phyloP scores from a whole-genome alignment of 2,329 filamentous ascomycete species.

The Macroventuria anomochaeta region DNA sequence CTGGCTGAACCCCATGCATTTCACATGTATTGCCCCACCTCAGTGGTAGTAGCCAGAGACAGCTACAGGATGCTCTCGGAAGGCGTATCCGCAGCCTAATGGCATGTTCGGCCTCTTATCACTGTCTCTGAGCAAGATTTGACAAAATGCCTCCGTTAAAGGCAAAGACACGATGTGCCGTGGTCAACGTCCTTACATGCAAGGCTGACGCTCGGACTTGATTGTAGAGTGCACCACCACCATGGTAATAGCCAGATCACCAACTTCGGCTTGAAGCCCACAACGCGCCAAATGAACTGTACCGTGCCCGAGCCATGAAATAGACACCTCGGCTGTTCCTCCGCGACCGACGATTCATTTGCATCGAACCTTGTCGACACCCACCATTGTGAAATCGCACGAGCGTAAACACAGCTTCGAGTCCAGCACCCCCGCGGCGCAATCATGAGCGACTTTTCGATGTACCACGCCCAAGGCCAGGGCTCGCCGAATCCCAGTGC shows the following conservation, averaged over 20 bases:
- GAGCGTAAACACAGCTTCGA: conserved; percentile 9
- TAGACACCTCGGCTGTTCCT: conserved; percentile 23
- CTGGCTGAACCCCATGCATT: conserved; percentile 15
- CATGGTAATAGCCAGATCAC: conserved; percentile 42
- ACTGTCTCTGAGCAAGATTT: too few relatives aligned
- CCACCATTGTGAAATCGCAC: background rate
- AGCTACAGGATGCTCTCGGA: background rate
- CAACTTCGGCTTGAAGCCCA: conserved; percentile 28
- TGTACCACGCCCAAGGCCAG: conserved; percentile 47
- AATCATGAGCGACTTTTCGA: conserved; percentile 47
- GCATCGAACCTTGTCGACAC: conserved; percentile 23
- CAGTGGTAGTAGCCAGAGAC: background rate
- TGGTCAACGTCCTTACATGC: conserved; percentile 1
- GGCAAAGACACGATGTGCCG: background rate
- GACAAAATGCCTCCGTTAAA: too few relatives aligned
- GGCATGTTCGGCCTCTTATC: too few relatives aligned
- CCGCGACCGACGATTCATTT: conserved; percentile 17
- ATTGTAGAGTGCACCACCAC: conserved; percentile 31
- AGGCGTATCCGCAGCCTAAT: background rate
- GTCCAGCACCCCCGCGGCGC: conserved; percentile 33
- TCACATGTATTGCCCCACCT: conserved; percentile 24
- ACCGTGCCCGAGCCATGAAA: conserved; percentile 30
- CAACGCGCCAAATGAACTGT: conserved; percentile 15
- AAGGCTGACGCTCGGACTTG: conserved; percentile 7
- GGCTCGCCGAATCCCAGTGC: conserved; percentile 38